Evolutionary conservation across 2,329 filamentous ascomycete genomes (phyloP), one percentile per base, ranked within the genome.

Genomic region (Acephala macrosclerotiorum): DNA sequence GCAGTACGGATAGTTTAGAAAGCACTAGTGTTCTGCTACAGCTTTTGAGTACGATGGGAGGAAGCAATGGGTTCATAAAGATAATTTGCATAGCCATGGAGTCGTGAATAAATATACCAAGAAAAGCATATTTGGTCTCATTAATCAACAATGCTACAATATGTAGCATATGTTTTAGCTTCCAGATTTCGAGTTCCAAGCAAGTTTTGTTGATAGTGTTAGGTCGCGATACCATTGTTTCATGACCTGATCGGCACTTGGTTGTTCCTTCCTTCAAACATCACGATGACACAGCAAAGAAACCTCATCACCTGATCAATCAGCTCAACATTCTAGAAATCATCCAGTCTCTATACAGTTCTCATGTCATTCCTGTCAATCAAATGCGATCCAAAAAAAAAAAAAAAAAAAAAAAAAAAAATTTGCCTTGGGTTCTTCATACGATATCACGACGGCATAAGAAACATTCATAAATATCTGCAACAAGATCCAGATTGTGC

Each of bases 21-120:
- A 33, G 49, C 18, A 12, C 8, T 26, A 9, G 49, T 6, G 29
- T 29, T 53, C 49, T 22, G 45, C 45, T 22, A 7, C 18, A 12
- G 4, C 12, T 29, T 53, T 33, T n/a, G 45, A 57, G 38, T 45
- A 36, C 26, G 62, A 47, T 35, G 14, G 36, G 16, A 47, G 22
- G 18, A 18, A 7, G 42, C 26, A 29, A 8, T 26, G n/a, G n/a
- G 29, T 33, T 33, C 29, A 33, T 4, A 33, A 9, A 9, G 29
- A 33, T 62, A 22, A 57, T 61, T 38, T 67, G 67, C 67, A 69
- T 69, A 69, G 67, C 65, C 63, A 57, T 35, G 63, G 67, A 67
- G 67, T 67, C 47, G 16, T 40, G 33, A 61, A 51, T 55, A 5
- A 56, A 56, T 56, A 55, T 61, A 56, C 60, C 47, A 61, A 11